A percentile compares a stretch with the other conserved stretches of the same genome.
Evolutionary conservation across 2,329 filamentous ascomycete species (phyloP).

Genomic region (Akanthomyces muscarius): DNA sequence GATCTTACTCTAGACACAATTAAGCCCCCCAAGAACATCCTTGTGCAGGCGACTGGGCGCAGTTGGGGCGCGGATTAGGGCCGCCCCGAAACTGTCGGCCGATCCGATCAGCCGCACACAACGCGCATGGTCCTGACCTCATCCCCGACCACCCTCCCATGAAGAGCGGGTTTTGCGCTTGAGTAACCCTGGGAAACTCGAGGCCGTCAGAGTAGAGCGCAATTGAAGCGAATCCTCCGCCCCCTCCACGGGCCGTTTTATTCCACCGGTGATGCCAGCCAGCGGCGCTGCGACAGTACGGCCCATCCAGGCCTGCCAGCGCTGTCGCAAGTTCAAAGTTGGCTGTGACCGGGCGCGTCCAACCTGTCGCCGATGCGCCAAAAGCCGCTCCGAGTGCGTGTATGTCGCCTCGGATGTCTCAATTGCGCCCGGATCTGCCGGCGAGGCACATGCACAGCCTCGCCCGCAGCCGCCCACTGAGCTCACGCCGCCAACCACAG

Average conservation of each 20-base stretch:
- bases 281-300: neutral
- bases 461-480: neutral
- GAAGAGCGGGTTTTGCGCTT: neutral
- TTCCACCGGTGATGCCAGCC: neutral
- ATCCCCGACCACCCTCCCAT: neutral
- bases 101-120: slow-evolving; percentile 11
- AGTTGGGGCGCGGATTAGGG: neutral
- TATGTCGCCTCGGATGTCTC: neutral
- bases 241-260: too few relatives aligned
- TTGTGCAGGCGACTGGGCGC: too few relatives aligned
- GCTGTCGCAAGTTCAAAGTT: slow-evolving; percentile 16
- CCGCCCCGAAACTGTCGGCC: slow-evolving; percentile 9
- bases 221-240: neutral
- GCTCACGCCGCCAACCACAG: neutral
- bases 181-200: neutral
- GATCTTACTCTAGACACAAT: neutral
- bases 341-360: slow-evolving; percentile 14
- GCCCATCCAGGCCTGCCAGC: slow-evolving; percentile 14
- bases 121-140: neutral
- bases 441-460: neutral
- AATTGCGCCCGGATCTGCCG: neutral
- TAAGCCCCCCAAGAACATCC: neutral
- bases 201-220: neutral
- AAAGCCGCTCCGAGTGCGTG: neutral
- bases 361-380: slow-evolving; percentile 10